Conservation (phyloP, 495 filamentous ascomycete species). For the Penicillium paradoxum region DNA sequence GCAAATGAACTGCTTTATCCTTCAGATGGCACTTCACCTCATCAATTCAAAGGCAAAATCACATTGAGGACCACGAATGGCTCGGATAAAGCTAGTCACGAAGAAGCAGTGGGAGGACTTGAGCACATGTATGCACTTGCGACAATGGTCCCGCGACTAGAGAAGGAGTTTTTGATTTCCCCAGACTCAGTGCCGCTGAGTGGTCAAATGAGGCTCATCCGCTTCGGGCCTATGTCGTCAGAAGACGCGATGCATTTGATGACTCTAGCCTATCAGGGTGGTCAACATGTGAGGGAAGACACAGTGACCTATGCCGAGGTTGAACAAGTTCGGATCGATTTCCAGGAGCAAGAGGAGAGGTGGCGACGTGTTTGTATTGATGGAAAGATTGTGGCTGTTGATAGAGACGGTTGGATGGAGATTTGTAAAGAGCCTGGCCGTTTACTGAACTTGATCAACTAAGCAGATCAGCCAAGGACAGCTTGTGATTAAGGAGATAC, state of each 20-base stretch:
- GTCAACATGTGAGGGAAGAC: slow-evolving; percentile 60
- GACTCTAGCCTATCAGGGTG: slow-evolving; percentile 67
- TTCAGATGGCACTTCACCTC: slow-evolving; percentile 51
- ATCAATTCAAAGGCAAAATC: slow-evolving; percentile 63
- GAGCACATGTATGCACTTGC: slow-evolving; percentile 67
- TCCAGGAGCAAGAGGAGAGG: slow-evolving; percentile 55
- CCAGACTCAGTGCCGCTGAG: slow-evolving; percentile 62
- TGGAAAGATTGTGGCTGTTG: slow-evolving; percentile 73
- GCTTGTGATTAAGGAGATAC: not conserved
- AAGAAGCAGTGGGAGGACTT: slow-evolving; percentile 11
- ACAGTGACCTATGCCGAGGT: slow-evolving; percentile 62
- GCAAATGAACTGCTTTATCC: slow-evolving; percentile 67
- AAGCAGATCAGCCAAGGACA: not conserved
- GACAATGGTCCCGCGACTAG: slow-evolving; percentile 72
- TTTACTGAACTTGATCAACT: slow-evolving; percentile 24
- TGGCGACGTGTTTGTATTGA: slow-evolving; percentile 88
- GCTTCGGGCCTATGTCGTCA: slow-evolving; percentile 61
- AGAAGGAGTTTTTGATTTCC: slow-evolving; percentile 73
- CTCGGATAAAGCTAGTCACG: not conserved
- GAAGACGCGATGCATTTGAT: slow-evolving; percentile 68
- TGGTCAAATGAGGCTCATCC: slow-evolving; percentile 63
- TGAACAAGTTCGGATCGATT: slow-evolving; percentile 57
- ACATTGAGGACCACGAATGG: slow-evolving; percentile 26
- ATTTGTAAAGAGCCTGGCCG: slow-evolving; percentile 41
- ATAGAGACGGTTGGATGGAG: slow-evolving; percentile 65